phyloP scores from a whole-genome alignment of 306 rosid species.

The Adenanthera pavonina region DNA sequence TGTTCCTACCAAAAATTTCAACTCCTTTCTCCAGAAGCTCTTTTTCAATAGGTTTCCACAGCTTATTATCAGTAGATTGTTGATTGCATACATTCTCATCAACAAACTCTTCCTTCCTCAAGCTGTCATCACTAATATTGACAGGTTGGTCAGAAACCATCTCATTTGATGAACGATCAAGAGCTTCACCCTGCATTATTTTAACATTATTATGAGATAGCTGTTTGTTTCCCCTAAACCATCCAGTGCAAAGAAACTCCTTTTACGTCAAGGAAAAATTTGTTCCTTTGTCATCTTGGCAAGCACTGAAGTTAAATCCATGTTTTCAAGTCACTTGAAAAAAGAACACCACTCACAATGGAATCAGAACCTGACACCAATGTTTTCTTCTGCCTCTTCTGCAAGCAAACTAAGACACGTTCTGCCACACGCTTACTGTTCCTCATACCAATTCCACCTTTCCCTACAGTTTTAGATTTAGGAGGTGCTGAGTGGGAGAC shows the following conservation, averaged over 20 bases:
- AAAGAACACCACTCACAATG: conserved; percentile 60
- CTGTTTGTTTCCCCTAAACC: conserved; percentile 54
- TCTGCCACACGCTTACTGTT: conserved; percentile 96
- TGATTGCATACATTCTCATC: conserved; percentile 75
- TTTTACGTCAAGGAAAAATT: conserved; percentile 50
- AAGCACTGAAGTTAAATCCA: conserved; percentile 48
- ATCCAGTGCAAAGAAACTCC: conserved; percentile 43
- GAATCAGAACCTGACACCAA: conserved; percentile 82
- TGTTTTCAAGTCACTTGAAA: conserved; percentile 51
- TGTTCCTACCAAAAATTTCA: conserved; percentile 89
- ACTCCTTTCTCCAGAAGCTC: conserved; percentile 90
- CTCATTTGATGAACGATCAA: conserved; percentile 62
- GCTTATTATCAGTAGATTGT: conserved; percentile 62
- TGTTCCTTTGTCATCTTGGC: conserved; percentile 56
- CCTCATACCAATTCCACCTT: conserved; percentile 66
- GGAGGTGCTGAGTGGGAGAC: conserved; percentile 59
- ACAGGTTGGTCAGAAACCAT: conserved; percentile 60
- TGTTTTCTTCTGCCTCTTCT: conserved; percentile 85
- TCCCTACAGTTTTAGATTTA: conserved; percentile 65
- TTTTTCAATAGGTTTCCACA: conserved; percentile 86
- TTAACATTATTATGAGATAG: conserved; percentile 43
- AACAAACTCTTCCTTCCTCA: conserved; percentile 71
- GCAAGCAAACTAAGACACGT: conserved; percentile 84
- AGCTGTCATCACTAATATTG: conserved; percentile 64
- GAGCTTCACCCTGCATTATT: conserved; percentile 60